Evolutionary conservation across 2,329 filamentous ascomycete genomes (phyloP), one percentile per base, ranked within the genome.

Genomic region (Hansfordia pulvinata): DNA sequence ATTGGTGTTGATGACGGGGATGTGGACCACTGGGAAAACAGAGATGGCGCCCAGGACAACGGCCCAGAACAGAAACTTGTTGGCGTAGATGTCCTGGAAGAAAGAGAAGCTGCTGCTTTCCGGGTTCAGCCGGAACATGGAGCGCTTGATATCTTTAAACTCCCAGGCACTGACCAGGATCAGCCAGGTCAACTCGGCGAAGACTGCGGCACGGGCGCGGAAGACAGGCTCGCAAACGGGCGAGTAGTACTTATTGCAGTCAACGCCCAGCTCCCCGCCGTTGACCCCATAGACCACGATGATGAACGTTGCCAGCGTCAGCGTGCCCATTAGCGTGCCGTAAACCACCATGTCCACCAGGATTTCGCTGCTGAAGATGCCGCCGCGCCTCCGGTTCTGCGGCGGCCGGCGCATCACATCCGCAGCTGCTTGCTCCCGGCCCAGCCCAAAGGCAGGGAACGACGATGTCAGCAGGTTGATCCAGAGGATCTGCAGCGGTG

Each of bases 391-490:
- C 49, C 64, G 64, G 51, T 77, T 66, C 36, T 88, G 81, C 0
- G 85, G 85, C 6, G 82, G 81, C 27, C 83, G 76, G 35, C 66
- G 58, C 69, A 93, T 83, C 34, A 93, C 76, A 44, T 88, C 79
- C 2, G 69, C 64, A 0, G 76, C 70, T 0, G 82, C 81, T 23
- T 64, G 57, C 50, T 93, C 84, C 38, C 84, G 77, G 12, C 84
- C 83, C 1, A 93, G 69, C 22, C 84, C 85, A 58, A 93, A 90
- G 31, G 86, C 85, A 2, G 84, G 84, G 49, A 90, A 73, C 2
- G 77, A 81, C 20, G 81, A 88, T 0, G 85, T 93, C 29, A 90
- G 69, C 79, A 93, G 88, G 52, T 93, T 93, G 49, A 93, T 83
- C 84, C 83, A 93, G 32, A 93, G 68, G 35, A 93, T 88, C 41